phyloP scores from a whole-genome alignment of 208 protist species.

The Acanthamoeba royreba region DNA sequence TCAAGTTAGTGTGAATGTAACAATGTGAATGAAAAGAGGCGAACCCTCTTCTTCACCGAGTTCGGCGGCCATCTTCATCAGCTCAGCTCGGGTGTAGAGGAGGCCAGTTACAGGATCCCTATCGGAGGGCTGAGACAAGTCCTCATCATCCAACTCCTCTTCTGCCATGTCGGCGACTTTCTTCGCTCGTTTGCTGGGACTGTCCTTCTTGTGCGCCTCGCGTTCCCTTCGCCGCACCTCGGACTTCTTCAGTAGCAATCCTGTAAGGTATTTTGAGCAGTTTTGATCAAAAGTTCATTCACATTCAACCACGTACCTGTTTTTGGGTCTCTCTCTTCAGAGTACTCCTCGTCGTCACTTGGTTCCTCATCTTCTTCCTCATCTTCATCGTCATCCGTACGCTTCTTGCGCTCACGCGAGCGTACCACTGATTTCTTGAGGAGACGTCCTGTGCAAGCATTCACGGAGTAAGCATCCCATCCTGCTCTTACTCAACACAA shows the following conservation, averaged over 20 bases:
- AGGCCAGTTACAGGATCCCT: background rate
- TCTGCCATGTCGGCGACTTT: no score
- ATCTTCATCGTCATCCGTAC: background rate
- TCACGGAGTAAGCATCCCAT: no score
- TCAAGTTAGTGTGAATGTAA: no score
- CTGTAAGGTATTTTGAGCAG: background rate
- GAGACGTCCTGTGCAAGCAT: no score
- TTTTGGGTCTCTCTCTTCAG: background rate
- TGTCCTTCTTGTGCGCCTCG: no score
- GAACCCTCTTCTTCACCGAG: background rate
- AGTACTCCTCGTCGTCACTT: conserved; percentile 42
- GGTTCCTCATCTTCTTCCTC: background rate
- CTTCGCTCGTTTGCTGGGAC: no score
- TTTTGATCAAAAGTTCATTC: no score
- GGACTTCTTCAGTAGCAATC: background rate
- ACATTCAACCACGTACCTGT: background rate
- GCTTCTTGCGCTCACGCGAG: no score
- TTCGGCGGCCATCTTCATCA: background rate
- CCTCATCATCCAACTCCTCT: background rate
- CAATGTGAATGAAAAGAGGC: no score
- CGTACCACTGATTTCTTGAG: no score
- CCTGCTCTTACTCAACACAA: no score
- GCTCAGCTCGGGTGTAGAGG: background rate
- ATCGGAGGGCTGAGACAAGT: background rate
- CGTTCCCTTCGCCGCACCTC: background rate